Percentiles rank a stretch among this genome's conserved stretches.
Conservation (phyloP, 1,139 yeast species). For the Diutina pseudorugosa region DNA sequence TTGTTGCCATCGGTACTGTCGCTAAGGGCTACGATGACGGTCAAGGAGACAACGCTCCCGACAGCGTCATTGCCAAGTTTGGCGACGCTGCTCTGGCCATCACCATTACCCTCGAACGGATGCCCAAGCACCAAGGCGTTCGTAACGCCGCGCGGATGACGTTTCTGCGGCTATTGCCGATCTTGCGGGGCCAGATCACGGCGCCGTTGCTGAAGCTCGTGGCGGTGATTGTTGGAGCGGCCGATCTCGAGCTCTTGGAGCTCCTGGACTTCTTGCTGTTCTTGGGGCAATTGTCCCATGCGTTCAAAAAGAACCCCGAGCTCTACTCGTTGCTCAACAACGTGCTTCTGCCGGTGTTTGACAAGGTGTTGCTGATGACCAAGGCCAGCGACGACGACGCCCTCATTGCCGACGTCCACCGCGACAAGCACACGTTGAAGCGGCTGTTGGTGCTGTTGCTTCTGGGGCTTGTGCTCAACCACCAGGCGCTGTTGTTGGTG, state of each 20-base stretch:
- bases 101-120: not conserved
- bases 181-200: constrained; percentile 36
- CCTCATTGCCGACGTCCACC: constrained; percentile 36
- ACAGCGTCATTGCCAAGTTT: not conserved
- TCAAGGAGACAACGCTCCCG: not conserved
- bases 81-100: not conserved
- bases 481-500: constrained; percentile 65
- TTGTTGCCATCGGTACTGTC: constrained; percentile 84
- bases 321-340: constrained; percentile 67
- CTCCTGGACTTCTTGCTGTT: constrained; percentile 74
- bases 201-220: constrained; percentile 62
- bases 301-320: constrained; percentile 51
- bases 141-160: constrained; percentile 84
- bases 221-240: constrained; percentile 58
- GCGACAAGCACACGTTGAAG: constrained; percentile 52
- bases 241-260: constrained; percentile 50
- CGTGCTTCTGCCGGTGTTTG: constrained; percentile 60
- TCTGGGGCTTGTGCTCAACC: constrained; percentile 61
- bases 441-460: constrained; percentile 61
- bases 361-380: constrained; percentile 48
- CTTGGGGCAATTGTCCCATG: constrained; percentile 79
- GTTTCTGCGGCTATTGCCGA: constrained; percentile 75
- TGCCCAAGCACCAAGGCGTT: constrained; percentile 17
- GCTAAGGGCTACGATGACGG: constrained; percentile 62
- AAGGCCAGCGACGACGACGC: constrained; percentile 22